Evolutionary conservation across 2,329 filamentous ascomycete genomes (phyloP).

Genomic region (Diaporthe vaccinii): DNA sequence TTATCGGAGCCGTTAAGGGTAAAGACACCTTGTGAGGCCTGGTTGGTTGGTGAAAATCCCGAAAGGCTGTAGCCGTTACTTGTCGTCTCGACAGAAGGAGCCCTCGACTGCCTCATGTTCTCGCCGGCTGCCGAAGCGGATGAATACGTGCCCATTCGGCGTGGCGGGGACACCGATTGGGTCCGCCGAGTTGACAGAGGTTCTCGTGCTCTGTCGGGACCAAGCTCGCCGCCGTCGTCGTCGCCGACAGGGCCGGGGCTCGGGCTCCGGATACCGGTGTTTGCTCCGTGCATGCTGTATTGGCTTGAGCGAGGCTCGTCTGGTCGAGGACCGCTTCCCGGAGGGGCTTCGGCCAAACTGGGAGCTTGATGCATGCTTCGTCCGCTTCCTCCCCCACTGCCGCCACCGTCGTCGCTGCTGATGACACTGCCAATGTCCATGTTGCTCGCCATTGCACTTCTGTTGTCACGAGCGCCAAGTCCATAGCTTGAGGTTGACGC

Average conservation of each 20-base stretch:
- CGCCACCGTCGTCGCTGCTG: conserved; percentile 1
- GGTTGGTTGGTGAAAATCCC: conserved; percentile 63
- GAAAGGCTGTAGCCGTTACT: conserved; percentile 64
- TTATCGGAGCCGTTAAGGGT: conserved; percentile 67
- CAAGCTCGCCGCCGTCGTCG: not conserved
- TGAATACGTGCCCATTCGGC: conserved; percentile 65
- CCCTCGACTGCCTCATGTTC: conserved; percentile 54
- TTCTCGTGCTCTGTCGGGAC: not conserved
- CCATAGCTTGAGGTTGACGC: conserved; percentile 26
- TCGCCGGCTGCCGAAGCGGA: conserved; percentile 67
- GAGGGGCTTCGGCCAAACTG: conserved; percentile 50
- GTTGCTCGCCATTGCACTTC: conserved; percentile 14
- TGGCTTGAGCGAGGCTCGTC: conserved; percentile 39
- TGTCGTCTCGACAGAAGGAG: conserved; percentile 60
- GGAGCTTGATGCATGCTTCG: conserved; percentile 51
- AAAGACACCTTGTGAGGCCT: conserved; percentile 64
- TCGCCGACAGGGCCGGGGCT: conserved; percentile 5
- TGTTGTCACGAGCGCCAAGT: conserved; percentile 17
- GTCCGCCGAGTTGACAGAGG: conserved; percentile 30
- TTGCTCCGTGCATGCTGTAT: conserved; percentile 22
- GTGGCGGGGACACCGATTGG: conserved; percentile 49
- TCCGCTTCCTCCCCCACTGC: conserved; percentile 42
- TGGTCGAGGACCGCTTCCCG: conserved; percentile 42
- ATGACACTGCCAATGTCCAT: conserved; percentile 31
- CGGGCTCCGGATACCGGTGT: conserved; percentile 36